These are phyloP conservation scores for Moricandia arvensis DNA, from an alignment of 345 rosid genomes.

Conservation along the genomic window DNA sequence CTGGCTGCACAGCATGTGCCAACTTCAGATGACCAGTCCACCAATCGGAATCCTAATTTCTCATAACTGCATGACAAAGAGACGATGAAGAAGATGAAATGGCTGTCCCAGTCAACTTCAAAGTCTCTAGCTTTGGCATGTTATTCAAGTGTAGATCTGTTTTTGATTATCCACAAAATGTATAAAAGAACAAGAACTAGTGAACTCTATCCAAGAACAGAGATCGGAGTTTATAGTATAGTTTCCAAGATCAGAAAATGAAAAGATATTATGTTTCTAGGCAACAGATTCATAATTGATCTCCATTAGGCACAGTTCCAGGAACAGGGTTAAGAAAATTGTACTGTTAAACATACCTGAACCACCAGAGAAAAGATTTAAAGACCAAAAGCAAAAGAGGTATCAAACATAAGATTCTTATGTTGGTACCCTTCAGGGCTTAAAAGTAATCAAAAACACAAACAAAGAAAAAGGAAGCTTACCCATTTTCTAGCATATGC, in stretches of 20 bases:
- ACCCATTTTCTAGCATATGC: slow-evolving; percentile 8
- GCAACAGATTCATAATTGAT: slow-evolving; percentile 9
- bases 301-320: slow-evolving; percentile 16
- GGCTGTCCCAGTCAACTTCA: slow-evolving; percentile 6
- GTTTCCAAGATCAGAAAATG: slow-evolving; percentile 13
- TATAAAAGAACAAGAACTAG: slow-evolving; percentile 23
- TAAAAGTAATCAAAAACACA: slow-evolving; percentile 15
- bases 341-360: slow-evolving; percentile 30
- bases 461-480: slow-evolving; percentile 10
- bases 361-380: slow-evolving; percentile 21
- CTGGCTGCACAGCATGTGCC: slow-evolving; percentile 78
- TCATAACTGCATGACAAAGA: slow-evolving; percentile 58
- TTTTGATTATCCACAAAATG: slow-evolving; percentile 13
- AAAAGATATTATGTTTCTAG: slow-evolving; percentile 11
- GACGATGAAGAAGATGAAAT: slow-evolving; percentile 16
- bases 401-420: slow-evolving; percentile 20
- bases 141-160: slow-evolving; percentile 21
- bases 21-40: slow-evolving; percentile 68
- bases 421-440: slow-evolving; percentile 21
- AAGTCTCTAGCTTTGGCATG: slow-evolving; percentile 20
- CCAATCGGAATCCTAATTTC: slow-evolving; percentile 70
- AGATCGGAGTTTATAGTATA: slow-evolving; percentile 18
- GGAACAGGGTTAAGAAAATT: slow-evolving; percentile 9
- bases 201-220: slow-evolving; percentile 23
- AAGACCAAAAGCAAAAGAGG: slow-evolving; percentile 34